phyloP scores from a whole-genome alignment of 345 rosid genomes.

The Hevea brasiliensis region DNA sequence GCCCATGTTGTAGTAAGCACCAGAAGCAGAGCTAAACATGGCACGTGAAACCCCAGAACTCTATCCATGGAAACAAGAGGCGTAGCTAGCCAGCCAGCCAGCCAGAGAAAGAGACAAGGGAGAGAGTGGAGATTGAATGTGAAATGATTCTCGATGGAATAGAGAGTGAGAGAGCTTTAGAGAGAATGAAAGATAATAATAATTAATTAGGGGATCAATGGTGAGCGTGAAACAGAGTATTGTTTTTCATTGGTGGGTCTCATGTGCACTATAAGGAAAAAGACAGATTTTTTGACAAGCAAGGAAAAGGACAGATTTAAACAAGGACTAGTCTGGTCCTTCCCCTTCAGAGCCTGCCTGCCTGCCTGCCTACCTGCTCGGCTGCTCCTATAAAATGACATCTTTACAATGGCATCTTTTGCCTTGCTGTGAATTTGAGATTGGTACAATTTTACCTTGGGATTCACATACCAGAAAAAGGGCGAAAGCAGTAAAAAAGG shows the following conservation, averaged over 20 bases:
- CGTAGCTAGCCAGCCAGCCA: not conserved
- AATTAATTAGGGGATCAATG: not conserved
- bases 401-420: too few species aligned
- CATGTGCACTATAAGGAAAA: slow-evolving; percentile 4
- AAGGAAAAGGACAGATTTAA: not conserved
- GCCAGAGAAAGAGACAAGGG: not conserved
- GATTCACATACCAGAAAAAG: too few species aligned
- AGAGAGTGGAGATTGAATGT: not conserved
- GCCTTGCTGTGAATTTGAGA: too few species aligned
- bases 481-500: too few species aligned
- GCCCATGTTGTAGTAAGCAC: slow-evolving; percentile 22
- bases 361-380: too few species aligned
- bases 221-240: not conserved
- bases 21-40: not conserved
- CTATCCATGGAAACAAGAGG: not conserved
- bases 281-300: not conserved
- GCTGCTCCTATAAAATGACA: too few species aligned
- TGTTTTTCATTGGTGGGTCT: slow-evolving; percentile 8
- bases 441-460: too few species aligned
- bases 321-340: not conserved
- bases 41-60: not conserved
- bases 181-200: not conserved
- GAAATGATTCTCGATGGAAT: not conserved
- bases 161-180: not conserved
- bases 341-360: not conserved